These are phyloP conservation scores for Ganoderma lingzhi DNA, from an alignment of 1,284 basidiomycete genomes.

Conservation along the genomic window DNA sequence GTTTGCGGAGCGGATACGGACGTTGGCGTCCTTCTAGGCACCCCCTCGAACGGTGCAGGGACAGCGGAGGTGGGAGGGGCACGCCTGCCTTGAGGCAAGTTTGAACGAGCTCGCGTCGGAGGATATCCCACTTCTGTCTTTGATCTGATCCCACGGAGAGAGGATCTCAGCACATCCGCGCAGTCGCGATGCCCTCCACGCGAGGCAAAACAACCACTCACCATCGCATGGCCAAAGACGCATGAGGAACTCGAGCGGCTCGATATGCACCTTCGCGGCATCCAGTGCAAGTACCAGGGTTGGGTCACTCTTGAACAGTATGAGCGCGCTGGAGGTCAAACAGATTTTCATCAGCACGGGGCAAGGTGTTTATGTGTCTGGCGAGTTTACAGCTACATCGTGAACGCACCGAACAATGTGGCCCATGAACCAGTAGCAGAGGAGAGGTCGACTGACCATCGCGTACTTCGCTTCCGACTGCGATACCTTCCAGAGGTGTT, in stretches of 20 bases:
- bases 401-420: constrained; percentile 64
- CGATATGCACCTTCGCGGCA: constrained; percentile 64
- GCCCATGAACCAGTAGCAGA: constrained; percentile 78
- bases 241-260: constrained; percentile 68
- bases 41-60: neutral
- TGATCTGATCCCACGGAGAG: constrained; percentile 6
- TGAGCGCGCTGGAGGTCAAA: constrained; percentile 52
- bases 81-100: constrained; percentile 17
- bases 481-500: constrained; percentile 58
- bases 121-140: constrained; percentile 10
- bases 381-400: neutral
- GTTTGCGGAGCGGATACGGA: neutral
- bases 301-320: constrained; percentile 67
- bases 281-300: constrained; percentile 68
- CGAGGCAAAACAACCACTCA: constrained; percentile 39
- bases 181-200: neutral
- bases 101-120: constrained; percentile 17
- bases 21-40: neutral
- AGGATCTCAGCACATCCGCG: neutral
- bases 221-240: constrained; percentile 71
- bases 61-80: constrained; percentile 8
- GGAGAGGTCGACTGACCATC: constrained; percentile 65
- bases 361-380: too few relatives aligned
- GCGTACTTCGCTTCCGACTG: constrained; percentile 64
- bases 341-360: neutral